A percentile compares a stretch with the other conserved stretches of the same genome.
Conservation (phyloP, 2,329 filamentous ascomycete genomes). For the Fusarium abutilonis region DNA sequence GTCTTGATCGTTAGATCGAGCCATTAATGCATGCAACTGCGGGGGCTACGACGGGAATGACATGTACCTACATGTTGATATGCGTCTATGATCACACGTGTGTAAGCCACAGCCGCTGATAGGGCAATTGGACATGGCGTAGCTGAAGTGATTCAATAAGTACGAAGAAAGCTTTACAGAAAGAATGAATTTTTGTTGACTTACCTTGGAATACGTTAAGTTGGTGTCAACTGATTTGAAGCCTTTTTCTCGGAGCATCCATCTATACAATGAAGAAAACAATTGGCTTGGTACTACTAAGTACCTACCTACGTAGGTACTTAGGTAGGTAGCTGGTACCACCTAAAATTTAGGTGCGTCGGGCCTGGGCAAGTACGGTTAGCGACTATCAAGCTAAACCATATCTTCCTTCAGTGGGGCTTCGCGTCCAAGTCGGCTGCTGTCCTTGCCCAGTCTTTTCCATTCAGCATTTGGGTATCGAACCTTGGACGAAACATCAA, state of each 20-base stretch:
- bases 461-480: conserved; percentile 15
- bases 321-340: too few species aligned
- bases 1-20: conserved; percentile 19
- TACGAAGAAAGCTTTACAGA: conserved; percentile 1
- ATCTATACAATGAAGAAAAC: too few species aligned
- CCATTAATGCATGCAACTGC: conserved; percentile 26
- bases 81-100: conserved; percentile 23
- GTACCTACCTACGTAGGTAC: too few species aligned
- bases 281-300: too few species aligned
- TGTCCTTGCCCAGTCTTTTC: conserved; percentile 23
- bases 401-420: conserved; percentile 17
- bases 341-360: too few species aligned
- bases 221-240: too few species aligned
- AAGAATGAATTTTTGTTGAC: too few species aligned
- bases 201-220: too few species aligned
- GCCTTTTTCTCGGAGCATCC: too few species aligned
- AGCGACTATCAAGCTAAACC: not conserved
- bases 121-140: conserved; percentile 28
- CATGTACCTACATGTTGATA: conserved; percentile 28
- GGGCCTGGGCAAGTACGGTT: too few species aligned
- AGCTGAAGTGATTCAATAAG: conserved; percentile 12
- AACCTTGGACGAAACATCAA: conserved; percentile 7
- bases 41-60: conserved; percentile 21
- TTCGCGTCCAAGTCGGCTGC: conserved; percentile 20
- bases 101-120: conserved; percentile 27